Conservation (phyloP, 192 early-diverging fungal species). For the Linnemannia exigua region DNA sequence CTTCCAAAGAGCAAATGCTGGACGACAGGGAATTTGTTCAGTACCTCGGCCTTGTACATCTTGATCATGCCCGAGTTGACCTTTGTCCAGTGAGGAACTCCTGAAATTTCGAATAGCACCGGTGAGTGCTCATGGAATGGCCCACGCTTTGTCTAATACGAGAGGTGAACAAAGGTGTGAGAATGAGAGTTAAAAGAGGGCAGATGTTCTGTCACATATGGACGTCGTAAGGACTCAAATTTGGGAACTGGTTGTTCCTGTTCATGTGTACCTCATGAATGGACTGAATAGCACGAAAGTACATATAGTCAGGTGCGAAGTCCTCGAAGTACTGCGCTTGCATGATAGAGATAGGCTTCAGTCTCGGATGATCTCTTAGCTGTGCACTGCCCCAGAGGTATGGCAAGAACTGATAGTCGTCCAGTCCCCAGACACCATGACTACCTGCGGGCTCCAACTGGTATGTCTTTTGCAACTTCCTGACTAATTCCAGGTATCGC, state of each 20-base stretch:
- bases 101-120: constrained; percentile 94
- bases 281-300: constrained; percentile 86
- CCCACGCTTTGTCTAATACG: constrained; percentile 64
- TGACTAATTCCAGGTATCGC: constrained; percentile 85
- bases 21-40: constrained; percentile 95
- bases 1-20: constrained; percentile 96
- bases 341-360: constrained; percentile 83
- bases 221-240: not conserved
- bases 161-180: not conserved
- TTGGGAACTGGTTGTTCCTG: not conserved
- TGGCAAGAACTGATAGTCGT: constrained; percentile 97
- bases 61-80: constrained; percentile 93
- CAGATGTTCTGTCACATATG: not conserved
- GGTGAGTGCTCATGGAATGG: constrained; percentile 89
- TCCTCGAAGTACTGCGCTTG: constrained; percentile 70
- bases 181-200: not conserved
- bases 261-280: constrained; percentile 73
- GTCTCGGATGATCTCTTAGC: constrained; percentile 76
- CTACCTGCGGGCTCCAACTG: constrained; percentile 95
- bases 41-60: constrained; percentile 94
- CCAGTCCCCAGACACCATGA: constrained; percentile 98
- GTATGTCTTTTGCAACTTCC: constrained; percentile 86
- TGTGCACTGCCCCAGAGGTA: constrained; percentile 96
- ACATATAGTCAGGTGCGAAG: constrained; percentile 84
- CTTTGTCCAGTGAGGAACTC: constrained; percentile 90